A percentile compares a stretch with the other conserved stretches of the same genome.
Conservation (phyloP, 768 basidiomycete genomes). For the Auricularia auricula-judae region DNA sequence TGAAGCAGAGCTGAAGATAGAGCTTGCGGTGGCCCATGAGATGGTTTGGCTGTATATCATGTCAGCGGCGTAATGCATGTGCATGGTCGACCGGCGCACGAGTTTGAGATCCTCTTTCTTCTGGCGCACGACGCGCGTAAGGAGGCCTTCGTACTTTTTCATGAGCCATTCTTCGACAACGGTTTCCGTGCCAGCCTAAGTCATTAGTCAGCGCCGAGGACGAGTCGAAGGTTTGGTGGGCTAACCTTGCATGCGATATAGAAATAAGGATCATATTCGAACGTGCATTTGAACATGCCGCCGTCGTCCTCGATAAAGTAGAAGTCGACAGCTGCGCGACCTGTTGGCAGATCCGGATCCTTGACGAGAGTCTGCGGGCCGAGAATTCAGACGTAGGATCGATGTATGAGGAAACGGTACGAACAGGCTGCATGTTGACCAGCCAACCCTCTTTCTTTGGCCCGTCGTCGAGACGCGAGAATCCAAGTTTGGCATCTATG, state of each 20-base stretch:
- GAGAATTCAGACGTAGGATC: neutral
- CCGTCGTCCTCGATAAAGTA: constrained; percentile 98
- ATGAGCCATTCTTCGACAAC: constrained; percentile 91
- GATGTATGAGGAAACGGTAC: constrained; percentile 18
- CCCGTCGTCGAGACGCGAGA: constrained; percentile 72
- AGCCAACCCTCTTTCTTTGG: constrained; percentile 78
- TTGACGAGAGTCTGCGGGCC: constrained; percentile 64
- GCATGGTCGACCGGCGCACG: constrained; percentile 15
- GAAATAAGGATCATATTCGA: constrained; percentile 92
- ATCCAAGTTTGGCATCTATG: constrained; percentile 90
- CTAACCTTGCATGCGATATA: constrained; percentile 82
- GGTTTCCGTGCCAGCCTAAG: constrained; percentile 72
- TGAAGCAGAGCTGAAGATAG: constrained; percentile 81
- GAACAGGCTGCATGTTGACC: constrained; percentile 95
- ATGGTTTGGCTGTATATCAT: constrained; percentile 63
- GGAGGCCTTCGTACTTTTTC: constrained; percentile 84
- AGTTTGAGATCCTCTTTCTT: constrained; percentile 89
- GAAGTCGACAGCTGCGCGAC: constrained; percentile 85
- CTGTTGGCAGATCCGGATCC: constrained; percentile 74
- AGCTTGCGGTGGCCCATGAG: constrained; percentile 88
- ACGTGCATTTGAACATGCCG: constrained; percentile 88
- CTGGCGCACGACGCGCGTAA: constrained; percentile 66
- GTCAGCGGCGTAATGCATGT: neutral
- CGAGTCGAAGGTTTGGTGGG: constrained; percentile 8
- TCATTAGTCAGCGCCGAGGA: neutral